Percentiles rank a stretch among this genome's conserved stretches.
Evolutionary conservation across 139 green algal species (phyloP).

Genomic region (Haematococcus lacustris): DNA sequence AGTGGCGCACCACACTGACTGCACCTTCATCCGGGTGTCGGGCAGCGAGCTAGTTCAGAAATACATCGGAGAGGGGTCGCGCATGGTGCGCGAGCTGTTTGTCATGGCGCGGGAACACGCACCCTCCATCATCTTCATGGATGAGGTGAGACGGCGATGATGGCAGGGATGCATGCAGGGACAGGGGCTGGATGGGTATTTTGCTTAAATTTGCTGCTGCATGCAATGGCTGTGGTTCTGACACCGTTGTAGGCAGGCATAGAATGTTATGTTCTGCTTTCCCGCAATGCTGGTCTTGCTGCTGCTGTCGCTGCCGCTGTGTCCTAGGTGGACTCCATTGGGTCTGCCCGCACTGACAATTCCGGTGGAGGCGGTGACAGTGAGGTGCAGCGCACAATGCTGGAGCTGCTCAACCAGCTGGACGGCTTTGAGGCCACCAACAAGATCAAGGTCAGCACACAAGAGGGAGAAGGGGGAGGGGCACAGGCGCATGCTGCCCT

Average conservation of each 20-base stretch:
- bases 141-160: too few species aligned
- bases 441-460: constrained; percentile 91
- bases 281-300: too few species aligned
- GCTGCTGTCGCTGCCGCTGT: too few species aligned
- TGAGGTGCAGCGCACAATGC: constrained; percentile 99
- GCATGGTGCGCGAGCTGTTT: constrained; percentile 99
- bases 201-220: too few species aligned
- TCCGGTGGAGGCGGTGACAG: constrained; percentile 81
- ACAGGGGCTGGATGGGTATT: too few species aligned
- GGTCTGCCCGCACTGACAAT: constrained; percentile 82
- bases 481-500: too few species aligned
- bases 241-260: too few species aligned
- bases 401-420: constrained; percentile 99
- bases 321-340: constrained; percentile 99
- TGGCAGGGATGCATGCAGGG: too few species aligned
- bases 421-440: constrained; percentile 98
- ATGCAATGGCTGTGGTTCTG: too few species aligned
- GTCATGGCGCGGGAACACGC: constrained; percentile 97
- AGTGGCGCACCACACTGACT: constrained; percentile 99
- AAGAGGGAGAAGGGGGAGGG: too few species aligned
- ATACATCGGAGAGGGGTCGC: constrained; percentile 98
- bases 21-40: constrained; percentile 98
- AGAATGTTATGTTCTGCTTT: too few species aligned
- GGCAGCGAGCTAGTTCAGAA: constrained; percentile 98
- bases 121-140: constrained; percentile 96